A percentile compares a stretch with the other conserved stretches of the same genome.
These are phyloP conservation scores for Podaxis sp. DNA, from an alignment of 768 basidiomycete genomes.

Conservation along the genomic window DNA sequence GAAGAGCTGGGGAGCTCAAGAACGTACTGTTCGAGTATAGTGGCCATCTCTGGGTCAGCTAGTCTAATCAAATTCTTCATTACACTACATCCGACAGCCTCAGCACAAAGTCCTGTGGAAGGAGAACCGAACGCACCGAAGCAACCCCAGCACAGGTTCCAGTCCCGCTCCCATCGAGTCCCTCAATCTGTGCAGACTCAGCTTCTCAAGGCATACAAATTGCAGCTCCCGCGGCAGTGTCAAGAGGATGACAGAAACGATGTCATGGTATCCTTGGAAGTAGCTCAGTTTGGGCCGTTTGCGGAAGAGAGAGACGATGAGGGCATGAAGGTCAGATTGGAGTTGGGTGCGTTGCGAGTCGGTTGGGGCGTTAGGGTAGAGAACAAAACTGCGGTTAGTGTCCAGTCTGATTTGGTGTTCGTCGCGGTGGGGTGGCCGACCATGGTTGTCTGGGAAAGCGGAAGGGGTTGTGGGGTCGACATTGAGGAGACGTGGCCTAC, in stretches of 20 bases:
- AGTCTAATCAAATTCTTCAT: conserved; percentile 70
- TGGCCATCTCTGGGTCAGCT: conserved; percentile 68
- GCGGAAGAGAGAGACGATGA: conserved; percentile 76
- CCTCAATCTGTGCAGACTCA: conserved; percentile 75
- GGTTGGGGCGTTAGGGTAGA: conserved; percentile 56
- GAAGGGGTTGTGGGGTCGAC: conserved; percentile 12
- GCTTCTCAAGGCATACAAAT: conserved; percentile 59
- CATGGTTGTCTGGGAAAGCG: neutral
- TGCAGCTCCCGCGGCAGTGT: conserved; percentile 65
- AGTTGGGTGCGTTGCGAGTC: conserved; percentile 44
- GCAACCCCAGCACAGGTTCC: conserved; percentile 79
- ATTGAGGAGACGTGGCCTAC: conserved; percentile 28
- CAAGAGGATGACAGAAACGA: conserved; percentile 79
- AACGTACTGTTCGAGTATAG: conserved; percentile 64
- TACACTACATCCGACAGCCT: conserved; percentile 41
- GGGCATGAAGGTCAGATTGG: conserved; percentile 63
- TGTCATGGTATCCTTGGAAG: conserved; percentile 96
- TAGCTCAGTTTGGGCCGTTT: conserved; percentile 73
- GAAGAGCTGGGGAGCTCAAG: neutral
- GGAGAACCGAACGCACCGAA: conserved; percentile 46
- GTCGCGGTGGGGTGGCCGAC: conserved; percentile 52
- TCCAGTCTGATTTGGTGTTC: conserved; percentile 88
- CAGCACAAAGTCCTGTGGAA: neutral
- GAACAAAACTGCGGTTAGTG: conserved; percentile 89
- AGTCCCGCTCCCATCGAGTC: conserved; percentile 88